A percentile compares a stretch with the other conserved stretches of the same genome.
These are phyloP conservation scores for Saccharomycopsis sp. DNA, from an alignment of 805 yeast genomes.

Conservation along the genomic window DNA sequence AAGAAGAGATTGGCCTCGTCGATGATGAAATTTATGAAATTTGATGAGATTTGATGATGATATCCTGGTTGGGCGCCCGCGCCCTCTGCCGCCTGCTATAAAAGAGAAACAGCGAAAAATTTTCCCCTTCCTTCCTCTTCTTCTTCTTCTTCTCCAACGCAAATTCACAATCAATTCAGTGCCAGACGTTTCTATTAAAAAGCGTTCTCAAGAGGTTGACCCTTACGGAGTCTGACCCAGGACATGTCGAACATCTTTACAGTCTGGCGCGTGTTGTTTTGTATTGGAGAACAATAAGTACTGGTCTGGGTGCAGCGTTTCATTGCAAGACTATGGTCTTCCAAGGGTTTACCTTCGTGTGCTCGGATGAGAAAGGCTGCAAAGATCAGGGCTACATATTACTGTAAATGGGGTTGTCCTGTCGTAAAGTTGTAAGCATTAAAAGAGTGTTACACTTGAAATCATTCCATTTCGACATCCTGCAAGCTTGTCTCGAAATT, in stretches of 20 bases:
- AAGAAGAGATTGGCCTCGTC: too few species aligned
- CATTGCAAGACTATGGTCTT: slow-evolving; percentile 34
- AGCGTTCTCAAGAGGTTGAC: slow-evolving; percentile 55
- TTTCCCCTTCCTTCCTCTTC: slow-evolving; percentile 6
- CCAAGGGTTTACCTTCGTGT: slow-evolving; percentile 56
- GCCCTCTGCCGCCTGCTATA: background rate
- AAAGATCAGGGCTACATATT: slow-evolving; percentile 46
- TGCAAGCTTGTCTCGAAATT: slow-evolving; percentile 19
- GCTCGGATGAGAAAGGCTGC: slow-evolving; percentile 56
- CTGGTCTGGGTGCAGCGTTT: slow-evolving; percentile 60
- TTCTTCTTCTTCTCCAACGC: slow-evolving; percentile 32
- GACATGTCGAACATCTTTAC: slow-evolving; percentile 43
- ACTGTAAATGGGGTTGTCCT: background rate
- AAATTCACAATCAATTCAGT: slow-evolving; percentile 40
- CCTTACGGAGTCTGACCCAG: slow-evolving; percentile 49
- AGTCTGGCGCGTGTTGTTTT: slow-evolving; percentile 30
- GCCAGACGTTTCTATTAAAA: slow-evolving; percentile 35
- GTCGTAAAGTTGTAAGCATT: too few species aligned
- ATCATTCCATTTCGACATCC: slow-evolving; percentile 17
- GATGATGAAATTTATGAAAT: too few species aligned
- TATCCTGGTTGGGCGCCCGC: background rate
- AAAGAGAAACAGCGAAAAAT: background rate
- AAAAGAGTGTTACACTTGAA: background rate
- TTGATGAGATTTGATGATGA: too few species aligned
- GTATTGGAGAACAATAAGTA: slow-evolving; percentile 42